phyloP scores from a whole-genome alignment of 2,329 filamentous ascomycete genomes.

The Aspergillus intermedius region DNA sequence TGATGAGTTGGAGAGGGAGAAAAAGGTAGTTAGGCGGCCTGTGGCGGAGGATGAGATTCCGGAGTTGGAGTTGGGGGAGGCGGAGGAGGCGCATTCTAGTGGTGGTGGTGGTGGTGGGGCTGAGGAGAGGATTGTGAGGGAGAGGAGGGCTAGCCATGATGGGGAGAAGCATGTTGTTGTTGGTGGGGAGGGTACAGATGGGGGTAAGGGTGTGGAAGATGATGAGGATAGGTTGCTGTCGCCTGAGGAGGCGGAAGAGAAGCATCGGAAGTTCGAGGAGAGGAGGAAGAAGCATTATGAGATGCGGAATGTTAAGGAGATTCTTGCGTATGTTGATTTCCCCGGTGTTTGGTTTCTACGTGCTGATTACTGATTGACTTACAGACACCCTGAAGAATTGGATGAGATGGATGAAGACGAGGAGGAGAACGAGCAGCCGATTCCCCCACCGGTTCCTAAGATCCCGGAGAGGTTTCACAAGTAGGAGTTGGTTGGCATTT shows the following conservation, averaged over 20 bases:
- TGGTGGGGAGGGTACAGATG: slow-evolving; percentile 40
- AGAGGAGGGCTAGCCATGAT: slow-evolving; percentile 36
- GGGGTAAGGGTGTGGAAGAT: slow-evolving; percentile 25
- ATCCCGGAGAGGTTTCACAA: slow-evolving; percentile 26
- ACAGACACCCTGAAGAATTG: slow-evolving; percentile 57
- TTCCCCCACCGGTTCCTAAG: slow-evolving; percentile 26
- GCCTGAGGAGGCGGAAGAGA: slow-evolving; percentile 71
- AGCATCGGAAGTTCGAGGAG: slow-evolving; percentile 86
- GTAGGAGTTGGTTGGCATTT: slow-evolving; percentile 11
- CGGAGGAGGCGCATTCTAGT: slow-evolving; percentile 62
- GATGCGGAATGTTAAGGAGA: slow-evolving; percentile 87
- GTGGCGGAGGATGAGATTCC: slow-evolving; percentile 73
- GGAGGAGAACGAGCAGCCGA: slow-evolving; percentile 26
- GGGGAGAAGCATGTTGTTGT: slow-evolving; percentile 76
- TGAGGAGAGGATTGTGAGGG: slow-evolving; percentile 40
- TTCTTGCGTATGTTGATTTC: slow-evolving; percentile 61
- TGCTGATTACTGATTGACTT: slow-evolving; percentile 6
- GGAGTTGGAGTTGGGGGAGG: slow-evolving; percentile 83
- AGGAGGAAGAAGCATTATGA: slow-evolving; percentile 96
- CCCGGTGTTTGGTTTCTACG: background rate
- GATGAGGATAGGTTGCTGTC: slow-evolving; percentile 46
- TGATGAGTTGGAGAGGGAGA: slow-evolving; percentile 55
- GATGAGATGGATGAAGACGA: slow-evolving; percentile 57
- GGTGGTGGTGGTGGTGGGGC: slow-evolving; percentile 15
- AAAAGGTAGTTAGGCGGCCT: slow-evolving; percentile 41